These are phyloP conservation scores for Phaffomyces antillensis DNA, from an alignment of 805 yeast genomes.

Conservation along the genomic window DNA sequence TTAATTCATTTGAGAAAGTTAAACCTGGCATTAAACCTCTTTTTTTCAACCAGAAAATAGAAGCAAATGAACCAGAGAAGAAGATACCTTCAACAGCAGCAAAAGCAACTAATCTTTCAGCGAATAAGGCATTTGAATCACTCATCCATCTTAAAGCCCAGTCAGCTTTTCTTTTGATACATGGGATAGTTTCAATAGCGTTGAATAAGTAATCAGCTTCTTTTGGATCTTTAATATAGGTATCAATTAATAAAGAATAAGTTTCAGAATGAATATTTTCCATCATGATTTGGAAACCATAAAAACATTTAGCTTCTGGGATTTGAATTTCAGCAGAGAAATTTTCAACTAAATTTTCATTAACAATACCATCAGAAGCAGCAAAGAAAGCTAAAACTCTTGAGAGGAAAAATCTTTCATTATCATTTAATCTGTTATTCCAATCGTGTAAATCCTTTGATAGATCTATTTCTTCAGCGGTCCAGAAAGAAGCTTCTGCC, in stretches of 20 bases:
- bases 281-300: conserved; percentile 99
- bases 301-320: conserved; percentile 97
- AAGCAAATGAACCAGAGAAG: conserved; percentile 97
- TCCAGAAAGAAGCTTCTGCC: conserved; percentile 99
- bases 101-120: conserved; percentile 94
- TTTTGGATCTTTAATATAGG: conserved; percentile 93
- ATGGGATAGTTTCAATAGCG: conserved; percentile 94
- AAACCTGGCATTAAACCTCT: conserved; percentile 99
- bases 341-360: conserved; percentile 95
- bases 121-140: conserved; percentile 82
- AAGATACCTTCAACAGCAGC: conserved; percentile 99
- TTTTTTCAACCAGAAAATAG: conserved; percentile 98
- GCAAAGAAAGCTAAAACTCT: conserved; percentile 96
- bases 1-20: conserved; percentile 94
- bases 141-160: conserved; percentile 98
- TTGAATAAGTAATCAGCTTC: conserved; percentile 87
- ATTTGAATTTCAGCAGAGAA: conserved; percentile 95
- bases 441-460: conserved; percentile 89
- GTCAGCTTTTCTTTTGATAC: conserved; percentile 94
- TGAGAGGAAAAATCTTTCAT: conserved; percentile 88
- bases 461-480: conserved; percentile 96
- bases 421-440: conserved; percentile 82
- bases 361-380: conserved; percentile 97
- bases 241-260: conserved; percentile 87
- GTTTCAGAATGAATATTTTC: conserved; percentile 98